These are phyloP conservation scores for Magnolia kwangsiensis DNA, from an alignment of 164 flowering plant species.

Conservation along the genomic window DNA sequence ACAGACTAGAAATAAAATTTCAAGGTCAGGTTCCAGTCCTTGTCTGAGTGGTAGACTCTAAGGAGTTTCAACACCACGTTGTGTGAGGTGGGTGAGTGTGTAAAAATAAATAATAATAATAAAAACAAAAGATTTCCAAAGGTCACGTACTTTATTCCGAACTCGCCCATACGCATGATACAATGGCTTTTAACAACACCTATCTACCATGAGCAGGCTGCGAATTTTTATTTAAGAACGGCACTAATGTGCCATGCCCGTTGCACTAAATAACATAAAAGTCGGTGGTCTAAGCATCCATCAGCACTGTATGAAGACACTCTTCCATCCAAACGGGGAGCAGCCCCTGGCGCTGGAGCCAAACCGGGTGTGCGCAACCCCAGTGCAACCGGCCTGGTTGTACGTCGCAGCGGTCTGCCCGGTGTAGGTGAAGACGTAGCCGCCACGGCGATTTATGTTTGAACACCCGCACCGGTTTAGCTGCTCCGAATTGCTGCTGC, in stretches of 20 bases:
- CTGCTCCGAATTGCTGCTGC: conserved; percentile 2
- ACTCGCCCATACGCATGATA: no score
- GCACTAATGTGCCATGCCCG: neutral
- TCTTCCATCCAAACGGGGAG: conserved; percentile 15
- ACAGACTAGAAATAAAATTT: no score
- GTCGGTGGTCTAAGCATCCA: neutral
- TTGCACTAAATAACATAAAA: no score
- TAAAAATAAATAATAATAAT: no score
- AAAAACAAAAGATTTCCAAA: no score
- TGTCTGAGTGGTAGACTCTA: no score
- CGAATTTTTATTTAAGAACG: neutral
- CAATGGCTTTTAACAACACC: no score
- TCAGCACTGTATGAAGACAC: conserved; percentile 18
- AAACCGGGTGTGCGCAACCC: conserved; percentile 11
- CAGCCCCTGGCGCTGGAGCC: neutral
- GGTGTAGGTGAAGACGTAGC: conserved; percentile 6
- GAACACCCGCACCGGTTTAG: conserved; percentile 12
- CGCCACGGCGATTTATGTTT: neutral
- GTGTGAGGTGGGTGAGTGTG: no score
- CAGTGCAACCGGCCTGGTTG: conserved; percentile 7
- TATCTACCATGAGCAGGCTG: neutral
- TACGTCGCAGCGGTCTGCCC: conserved; percentile 10
- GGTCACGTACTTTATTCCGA: no score
- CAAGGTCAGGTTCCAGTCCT: no score
- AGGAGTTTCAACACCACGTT: no score